These are phyloP conservation scores for Colletotrichum orchidophilum DNA, from an alignment of 2,329 filamentous ascomycete genomes.

Conservation along the genomic window DNA sequence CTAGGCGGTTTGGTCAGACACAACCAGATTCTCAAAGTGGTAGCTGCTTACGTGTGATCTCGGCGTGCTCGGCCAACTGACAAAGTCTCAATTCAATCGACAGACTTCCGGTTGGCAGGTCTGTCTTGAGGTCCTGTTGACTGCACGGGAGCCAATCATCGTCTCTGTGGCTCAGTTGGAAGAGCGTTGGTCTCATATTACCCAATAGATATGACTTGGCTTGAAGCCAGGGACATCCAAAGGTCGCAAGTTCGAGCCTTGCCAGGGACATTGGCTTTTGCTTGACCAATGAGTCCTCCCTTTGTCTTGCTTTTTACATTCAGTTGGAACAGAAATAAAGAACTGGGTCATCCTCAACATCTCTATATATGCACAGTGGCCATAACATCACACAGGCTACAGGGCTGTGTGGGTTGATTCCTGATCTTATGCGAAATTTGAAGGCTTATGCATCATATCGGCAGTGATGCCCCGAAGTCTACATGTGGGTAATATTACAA, in stretches of 20 bases:
- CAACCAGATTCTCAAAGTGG: neutral
- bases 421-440: neutral
- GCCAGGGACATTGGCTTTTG: slow-evolving; percentile 22
- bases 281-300: neutral
- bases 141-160: rapidly evolving
- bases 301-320: neutral
- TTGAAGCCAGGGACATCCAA: slow-evolving; percentile 20
- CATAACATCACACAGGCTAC: neutral
- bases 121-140: neutral
- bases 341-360: neutral
- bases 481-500: slow-evolving; percentile 22
- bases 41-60: no score
- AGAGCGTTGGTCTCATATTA: slow-evolving; percentile 34
- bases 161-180: slow-evolving; percentile 31
- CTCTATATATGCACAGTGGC: neutral
- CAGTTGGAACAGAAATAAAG: neutral
- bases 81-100: neutral
- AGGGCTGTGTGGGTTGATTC: neutral
- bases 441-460: slow-evolving; percentile 7
- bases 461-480: slow-evolving; percentile 22
- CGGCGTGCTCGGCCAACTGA: neutral
- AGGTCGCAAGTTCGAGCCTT: slow-evolving; percentile 33
- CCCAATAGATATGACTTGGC: slow-evolving; percentile 10
- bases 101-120: neutral
- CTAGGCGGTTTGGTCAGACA: neutral